Conservation (phyloP, 768 basidiomycete species). For the Suillus alpinus region DNA sequence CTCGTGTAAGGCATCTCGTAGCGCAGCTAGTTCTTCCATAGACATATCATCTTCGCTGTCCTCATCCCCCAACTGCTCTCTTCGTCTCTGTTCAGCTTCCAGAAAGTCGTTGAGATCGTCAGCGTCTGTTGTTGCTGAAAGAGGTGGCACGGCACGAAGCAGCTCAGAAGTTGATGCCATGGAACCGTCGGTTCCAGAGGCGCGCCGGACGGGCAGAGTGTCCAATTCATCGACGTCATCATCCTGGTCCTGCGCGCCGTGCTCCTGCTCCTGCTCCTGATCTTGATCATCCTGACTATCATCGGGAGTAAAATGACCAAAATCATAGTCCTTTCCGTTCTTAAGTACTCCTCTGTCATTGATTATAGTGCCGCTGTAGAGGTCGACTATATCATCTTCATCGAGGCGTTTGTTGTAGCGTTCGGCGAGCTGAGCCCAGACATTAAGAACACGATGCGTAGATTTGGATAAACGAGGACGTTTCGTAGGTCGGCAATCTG, state of each 20-base stretch:
- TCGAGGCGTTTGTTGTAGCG: constrained; percentile 65
- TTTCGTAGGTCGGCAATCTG: constrained; percentile 42
- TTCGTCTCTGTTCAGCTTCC: constrained; percentile 56
- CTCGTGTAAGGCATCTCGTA: constrained; percentile 17
- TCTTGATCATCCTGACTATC: constrained; percentile 35
- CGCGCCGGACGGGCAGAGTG: constrained; percentile 37
- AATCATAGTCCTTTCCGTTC: constrained; percentile 37
- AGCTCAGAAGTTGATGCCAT: constrained; percentile 30
- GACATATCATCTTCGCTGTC: constrained; percentile 24
- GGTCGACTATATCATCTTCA: constrained; percentile 78
- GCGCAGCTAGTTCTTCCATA: constrained; percentile 13
- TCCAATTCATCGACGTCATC: constrained; percentile 60
- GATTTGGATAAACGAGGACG: constrained; percentile 45
- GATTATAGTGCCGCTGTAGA: constrained; percentile 57
- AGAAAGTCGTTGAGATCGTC: constrained; percentile 66
- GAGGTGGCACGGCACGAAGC: constrained; percentile 42
- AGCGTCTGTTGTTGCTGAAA: constrained; percentile 47
- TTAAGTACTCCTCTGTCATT: constrained; percentile 71
- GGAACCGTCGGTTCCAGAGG: constrained; percentile 23
- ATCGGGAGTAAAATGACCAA: constrained; percentile 51
- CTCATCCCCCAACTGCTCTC: constrained; percentile 35
- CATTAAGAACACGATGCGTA: constrained; percentile 51
- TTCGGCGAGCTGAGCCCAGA: constrained; percentile 68
- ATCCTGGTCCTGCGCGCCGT: constrained; percentile 50
- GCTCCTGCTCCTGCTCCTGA: constrained; percentile 38